A percentile compares a stretch with the other conserved stretches of the same genome.
Conservation (phyloP, 306 rosid genomes). For the Glycyrrhiza uralensis region DNA sequence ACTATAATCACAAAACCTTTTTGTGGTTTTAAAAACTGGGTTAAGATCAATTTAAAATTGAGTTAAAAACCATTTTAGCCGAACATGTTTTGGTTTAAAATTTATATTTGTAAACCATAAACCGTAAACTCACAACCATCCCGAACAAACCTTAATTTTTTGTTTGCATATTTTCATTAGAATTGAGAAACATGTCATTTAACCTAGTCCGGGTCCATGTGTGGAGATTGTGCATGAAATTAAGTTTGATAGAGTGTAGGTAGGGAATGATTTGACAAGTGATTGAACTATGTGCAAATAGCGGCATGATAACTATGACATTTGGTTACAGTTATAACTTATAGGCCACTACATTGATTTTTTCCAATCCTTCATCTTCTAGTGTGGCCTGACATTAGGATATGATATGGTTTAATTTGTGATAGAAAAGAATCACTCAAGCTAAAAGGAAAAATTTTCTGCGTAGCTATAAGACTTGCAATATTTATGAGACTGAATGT, state of each 20-base stretch:
- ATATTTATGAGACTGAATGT: not conserved
- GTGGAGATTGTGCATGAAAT: not conserved
- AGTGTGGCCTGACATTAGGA: not conserved
- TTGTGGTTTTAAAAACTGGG: too few species aligned
- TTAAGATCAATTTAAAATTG: too few species aligned
- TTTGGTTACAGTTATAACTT: slow-evolving; percentile 12
- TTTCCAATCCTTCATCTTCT: slow-evolving; percentile 17
- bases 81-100: too few species aligned
- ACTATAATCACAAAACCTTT: too few species aligned
- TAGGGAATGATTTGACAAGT: slow-evolving; percentile 7
- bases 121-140: too few species aligned
- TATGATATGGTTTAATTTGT: not conserved
- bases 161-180: not conserved
- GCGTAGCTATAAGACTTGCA: not conserved
- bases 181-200: not conserved
- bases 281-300: not conserved
- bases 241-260: not conserved
- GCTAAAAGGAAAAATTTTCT: not conserved
- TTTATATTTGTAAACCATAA: too few species aligned
- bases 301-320: slow-evolving; percentile 12
- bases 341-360: slow-evolving; percentile 16
- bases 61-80: too few species aligned
- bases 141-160: too few species aligned
- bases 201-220: not conserved
- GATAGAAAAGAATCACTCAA: too few species aligned